Evolutionary conservation across 495 filamentous ascomycete genomes (phyloP).

Genomic region (Parathielavia appendiculata): DNA sequence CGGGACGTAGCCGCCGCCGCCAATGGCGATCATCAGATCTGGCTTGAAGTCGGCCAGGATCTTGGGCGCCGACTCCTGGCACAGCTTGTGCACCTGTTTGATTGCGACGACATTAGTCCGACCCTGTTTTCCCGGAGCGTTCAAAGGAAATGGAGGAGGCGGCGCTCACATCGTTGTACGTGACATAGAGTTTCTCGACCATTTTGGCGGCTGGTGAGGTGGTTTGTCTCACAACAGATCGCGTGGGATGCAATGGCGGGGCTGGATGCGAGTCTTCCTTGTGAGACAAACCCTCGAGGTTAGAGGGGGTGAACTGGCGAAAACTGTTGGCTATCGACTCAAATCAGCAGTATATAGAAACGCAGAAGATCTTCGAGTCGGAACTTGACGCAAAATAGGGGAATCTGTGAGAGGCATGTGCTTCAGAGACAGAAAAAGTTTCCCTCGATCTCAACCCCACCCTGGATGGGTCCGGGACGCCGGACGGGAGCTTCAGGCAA

Average conservation of each 20-base stretch:
- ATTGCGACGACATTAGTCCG: background rate
- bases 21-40: constrained; percentile 97
- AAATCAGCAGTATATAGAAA: background rate
- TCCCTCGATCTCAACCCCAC: constrained; percentile 11
- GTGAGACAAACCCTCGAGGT: background rate
- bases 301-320: background rate
- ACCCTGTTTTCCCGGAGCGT: background rate
- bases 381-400: background rate
- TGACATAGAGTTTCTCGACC: constrained; percentile 88
- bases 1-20: constrained; percentile 94
- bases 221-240: constrained; percentile 1
- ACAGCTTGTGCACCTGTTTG: constrained; percentile 88
- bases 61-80: constrained; percentile 70
- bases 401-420: background rate
- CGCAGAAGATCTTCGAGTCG: background rate
- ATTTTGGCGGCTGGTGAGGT: constrained; percentile 45
- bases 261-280: background rate
- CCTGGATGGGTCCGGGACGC: background rate
- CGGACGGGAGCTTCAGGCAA: background rate
- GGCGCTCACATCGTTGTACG: constrained; percentile 80
- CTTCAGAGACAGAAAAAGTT: constrained; percentile 15
- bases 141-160: background rate
- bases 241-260: background rate
- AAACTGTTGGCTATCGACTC: background rate
- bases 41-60: constrained; percentile 84